phyloP scores from a whole-genome alignment of 1,139 yeast genomes.

The Suhomyces yuchorum region DNA sequence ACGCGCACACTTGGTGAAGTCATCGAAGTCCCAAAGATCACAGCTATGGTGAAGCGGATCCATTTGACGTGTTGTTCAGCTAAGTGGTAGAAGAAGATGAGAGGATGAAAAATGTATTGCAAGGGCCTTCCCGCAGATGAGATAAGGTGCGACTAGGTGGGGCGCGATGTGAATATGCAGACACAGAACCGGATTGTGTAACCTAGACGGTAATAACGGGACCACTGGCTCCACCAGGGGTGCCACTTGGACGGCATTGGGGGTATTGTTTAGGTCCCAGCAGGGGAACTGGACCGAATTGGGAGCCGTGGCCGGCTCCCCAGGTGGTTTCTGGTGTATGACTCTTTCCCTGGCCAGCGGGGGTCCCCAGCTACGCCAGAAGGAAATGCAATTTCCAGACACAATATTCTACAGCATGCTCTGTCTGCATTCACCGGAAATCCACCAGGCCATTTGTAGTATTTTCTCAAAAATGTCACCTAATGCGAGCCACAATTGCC shows the following conservation, averaged over 20 bases:
- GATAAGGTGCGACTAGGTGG: neutral
- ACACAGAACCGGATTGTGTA: neutral
- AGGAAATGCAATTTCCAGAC: too few species aligned
- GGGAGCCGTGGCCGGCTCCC: too few species aligned
- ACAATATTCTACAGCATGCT: too few species aligned
- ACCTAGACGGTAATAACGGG: neutral
- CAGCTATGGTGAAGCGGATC: conserved; percentile 5
- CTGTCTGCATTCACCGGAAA: too few species aligned
- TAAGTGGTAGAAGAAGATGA: neutral
- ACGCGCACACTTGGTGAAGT: conserved; percentile 50
- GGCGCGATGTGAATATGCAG: neutral
- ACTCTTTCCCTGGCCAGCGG: too few species aligned
- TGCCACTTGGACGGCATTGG: neutral
- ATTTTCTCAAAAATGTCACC: too few species aligned
- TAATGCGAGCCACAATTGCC: too few species aligned
- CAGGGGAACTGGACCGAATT: neutral
- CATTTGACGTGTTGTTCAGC: neutral
- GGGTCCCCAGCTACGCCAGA: too few species aligned
- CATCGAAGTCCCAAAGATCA: conserved; percentile 46
- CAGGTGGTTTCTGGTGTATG: too few species aligned
- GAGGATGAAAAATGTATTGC: neutral
- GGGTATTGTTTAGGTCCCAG: neutral
- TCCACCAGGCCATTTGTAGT: too few species aligned
- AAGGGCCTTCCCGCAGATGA: neutral
- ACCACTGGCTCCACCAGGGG: neutral